phyloP scores from a whole-genome alignment of 345 rosid genomes.

The Limnanthes douglasii region DNA sequence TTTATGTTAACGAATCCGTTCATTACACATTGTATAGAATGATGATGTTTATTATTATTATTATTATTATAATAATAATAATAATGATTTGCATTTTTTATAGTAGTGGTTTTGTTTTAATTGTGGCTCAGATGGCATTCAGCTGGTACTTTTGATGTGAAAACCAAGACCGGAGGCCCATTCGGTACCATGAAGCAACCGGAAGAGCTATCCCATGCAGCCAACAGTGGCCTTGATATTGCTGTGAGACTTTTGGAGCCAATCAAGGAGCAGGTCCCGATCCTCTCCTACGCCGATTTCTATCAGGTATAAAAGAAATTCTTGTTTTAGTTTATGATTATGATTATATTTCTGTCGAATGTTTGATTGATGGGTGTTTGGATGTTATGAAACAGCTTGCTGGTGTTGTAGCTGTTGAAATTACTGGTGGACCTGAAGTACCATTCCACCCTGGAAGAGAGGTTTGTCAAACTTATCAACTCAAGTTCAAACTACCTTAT shows the following conservation, averaged over 20 bases:
- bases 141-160: conserved; percentile 69
- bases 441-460: conserved; percentile 95
- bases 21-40: too few relatives aligned
- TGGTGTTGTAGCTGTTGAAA: conserved; percentile 86
- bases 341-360: background rate
- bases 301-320: conserved; percentile 46
- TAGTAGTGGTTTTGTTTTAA: background rate
- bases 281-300: conserved; percentile 62
- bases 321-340: background rate
- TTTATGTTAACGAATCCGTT: too few relatives aligned
- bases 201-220: conserved; percentile 53
- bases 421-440: conserved; percentile 94
- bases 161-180: conserved; percentile 75
- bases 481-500: conserved; percentile 26
- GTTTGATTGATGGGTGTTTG: background rate
- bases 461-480: conserved; percentile 41
- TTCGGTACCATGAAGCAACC: conserved; percentile 73
- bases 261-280: conserved; percentile 54
- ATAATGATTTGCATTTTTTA: background rate
- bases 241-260: conserved; percentile 68
- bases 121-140: conserved; percentile 99
- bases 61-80: background rate
- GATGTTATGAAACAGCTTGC: conserved; percentile 37
- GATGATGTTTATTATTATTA: background rate
- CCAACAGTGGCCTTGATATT: conserved; percentile 87